A percentile compares a stretch with the other conserved stretches of the same genome.
These are phyloP conservation scores for Juglanconis sp. DNA, from an alignment of 2,329 filamentous ascomycete genomes.

Conservation along the genomic window DNA sequence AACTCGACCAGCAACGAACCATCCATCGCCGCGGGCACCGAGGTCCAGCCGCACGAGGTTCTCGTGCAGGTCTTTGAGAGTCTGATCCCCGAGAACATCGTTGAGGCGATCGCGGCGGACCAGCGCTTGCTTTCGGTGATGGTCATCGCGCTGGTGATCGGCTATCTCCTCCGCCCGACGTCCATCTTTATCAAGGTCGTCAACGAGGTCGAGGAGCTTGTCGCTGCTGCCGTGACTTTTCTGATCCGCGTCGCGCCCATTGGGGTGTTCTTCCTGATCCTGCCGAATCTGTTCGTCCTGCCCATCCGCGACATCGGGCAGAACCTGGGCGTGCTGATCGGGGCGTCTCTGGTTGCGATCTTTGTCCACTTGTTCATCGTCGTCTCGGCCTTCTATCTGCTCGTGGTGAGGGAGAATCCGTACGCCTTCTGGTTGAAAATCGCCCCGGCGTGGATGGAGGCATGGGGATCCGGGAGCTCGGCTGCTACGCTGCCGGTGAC, in stretches of 20 bases:
- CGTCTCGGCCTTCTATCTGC: conserved; percentile 41
- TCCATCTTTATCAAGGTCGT: conserved; percentile 40
- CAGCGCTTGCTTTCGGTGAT: conserved; percentile 42
- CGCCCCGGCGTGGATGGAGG: conserved; percentile 51
- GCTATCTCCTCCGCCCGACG: conserved; percentile 40
- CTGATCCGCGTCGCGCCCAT: conserved; percentile 48
- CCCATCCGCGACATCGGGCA: conserved; percentile 44
- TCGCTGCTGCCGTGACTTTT: conserved; percentile 43
- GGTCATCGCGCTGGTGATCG: conserved; percentile 43
- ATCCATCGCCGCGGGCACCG: neutral
- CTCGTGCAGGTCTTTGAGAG: conserved; percentile 48
- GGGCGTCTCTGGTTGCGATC: conserved; percentile 43
- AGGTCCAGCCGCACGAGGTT: conserved; percentile 36
- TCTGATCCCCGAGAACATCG: conserved; percentile 47
- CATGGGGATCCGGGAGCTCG: conserved; percentile 52
- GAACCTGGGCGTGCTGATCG: conserved; percentile 50
- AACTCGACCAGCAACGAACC: neutral
- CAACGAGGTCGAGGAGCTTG: conserved; percentile 46
- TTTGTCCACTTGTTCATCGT: conserved; percentile 44
- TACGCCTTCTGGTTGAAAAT: conserved; percentile 46
- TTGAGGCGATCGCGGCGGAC: conserved; percentile 43
- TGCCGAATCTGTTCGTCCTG: conserved; percentile 49
- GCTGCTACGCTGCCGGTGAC: conserved; percentile 51
- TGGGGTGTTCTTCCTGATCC: conserved; percentile 52
- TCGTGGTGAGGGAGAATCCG: conserved; percentile 41